A percentile compares a stretch with the other conserved stretches of the same genome.
phyloP scores from a whole-genome alignment of 306 rosid genomes.

The Fragaria ananassa region DNA sequence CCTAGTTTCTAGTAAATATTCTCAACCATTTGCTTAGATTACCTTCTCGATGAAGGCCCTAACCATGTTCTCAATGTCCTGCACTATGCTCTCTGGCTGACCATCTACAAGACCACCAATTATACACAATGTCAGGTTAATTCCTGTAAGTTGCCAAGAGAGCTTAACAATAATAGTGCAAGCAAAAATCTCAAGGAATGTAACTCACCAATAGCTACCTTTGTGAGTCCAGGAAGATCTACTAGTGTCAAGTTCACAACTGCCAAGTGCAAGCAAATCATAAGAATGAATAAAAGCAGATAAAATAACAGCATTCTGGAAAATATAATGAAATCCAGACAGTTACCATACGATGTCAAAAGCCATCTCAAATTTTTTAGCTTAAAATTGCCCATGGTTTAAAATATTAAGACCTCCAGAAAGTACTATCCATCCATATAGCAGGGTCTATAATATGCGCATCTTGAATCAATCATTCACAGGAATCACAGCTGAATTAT shows the following conservation, averaged over 20 bases:
- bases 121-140: not conserved
- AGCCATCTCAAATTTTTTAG: no score
- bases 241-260: slow-evolving; percentile 46
- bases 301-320: not conserved
- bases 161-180: not conserved
- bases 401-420: no score
- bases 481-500: no score
- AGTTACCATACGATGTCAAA: not conserved
- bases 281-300: not conserved
- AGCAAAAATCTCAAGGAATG: not conserved
- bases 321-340: not conserved
- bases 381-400: no score
- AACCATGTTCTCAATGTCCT: slow-evolving; percentile 47
- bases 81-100: slow-evolving; percentile 40
- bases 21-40: not conserved
- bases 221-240: slow-evolving; percentile 52
- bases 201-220: slow-evolving; percentile 47
- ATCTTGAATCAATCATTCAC: no score
- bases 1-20: not conserved
- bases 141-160: not conserved
- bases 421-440: no score
- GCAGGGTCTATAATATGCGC: no score
- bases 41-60: slow-evolving; percentile 46
- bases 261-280: slow-evolving; percentile 17
- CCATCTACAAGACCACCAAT: slow-evolving; percentile 33